Percentiles rank a stretch among this genome's conserved stretches.
These are phyloP conservation scores for Sicyos baderoa DNA, from an alignment of 306 rosid genomes.

Conservation along the genomic window DNA sequence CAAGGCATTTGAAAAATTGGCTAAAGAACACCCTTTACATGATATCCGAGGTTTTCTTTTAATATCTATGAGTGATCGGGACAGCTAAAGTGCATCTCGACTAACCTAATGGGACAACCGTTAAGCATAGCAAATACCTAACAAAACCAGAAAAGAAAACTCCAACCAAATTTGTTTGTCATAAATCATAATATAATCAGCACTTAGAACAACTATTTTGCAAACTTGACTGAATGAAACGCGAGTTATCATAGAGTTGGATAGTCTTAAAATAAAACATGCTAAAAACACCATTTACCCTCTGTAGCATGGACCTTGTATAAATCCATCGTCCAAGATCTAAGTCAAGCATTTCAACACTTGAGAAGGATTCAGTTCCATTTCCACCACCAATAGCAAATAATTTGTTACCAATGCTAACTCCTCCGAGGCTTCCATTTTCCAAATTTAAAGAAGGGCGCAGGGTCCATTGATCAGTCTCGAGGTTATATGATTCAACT, in stretches of 20 bases:
- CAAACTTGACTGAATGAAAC: background rate
- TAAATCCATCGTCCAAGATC: constrained; percentile 54
- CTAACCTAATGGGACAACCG: too few relatives aligned
- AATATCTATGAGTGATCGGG: too few relatives aligned
- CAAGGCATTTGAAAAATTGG: background rate
- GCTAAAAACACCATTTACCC: constrained; percentile 31
- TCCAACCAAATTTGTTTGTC: background rate
- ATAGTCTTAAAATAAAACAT: background rate
- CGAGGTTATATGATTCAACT: constrained; percentile 67
- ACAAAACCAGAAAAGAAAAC: background rate
- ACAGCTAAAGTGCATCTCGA: too few relatives aligned
- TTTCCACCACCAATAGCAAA: constrained; percentile 49
- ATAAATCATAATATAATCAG: too few relatives aligned
- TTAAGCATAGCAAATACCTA: background rate
- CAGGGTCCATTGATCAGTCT: constrained; percentile 46
- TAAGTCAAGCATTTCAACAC: constrained; percentile 58
- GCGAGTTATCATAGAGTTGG: constrained; percentile 2
- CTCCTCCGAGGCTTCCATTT: constrained; percentile 65
- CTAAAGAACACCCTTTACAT: background rate
- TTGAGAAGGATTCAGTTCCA: constrained; percentile 32
- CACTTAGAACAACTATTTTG: background rate
- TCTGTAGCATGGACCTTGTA: constrained; percentile 42
- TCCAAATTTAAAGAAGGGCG: constrained; percentile 52
- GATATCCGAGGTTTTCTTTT: background rate
- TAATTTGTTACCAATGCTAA: constrained; percentile 32